A percentile compares a stretch with the other conserved stretches of the same genome.
Evolutionary conservation across 2,329 filamentous ascomycete genomes (phyloP).

Genomic region (Colletotrichum sp.): DNA sequence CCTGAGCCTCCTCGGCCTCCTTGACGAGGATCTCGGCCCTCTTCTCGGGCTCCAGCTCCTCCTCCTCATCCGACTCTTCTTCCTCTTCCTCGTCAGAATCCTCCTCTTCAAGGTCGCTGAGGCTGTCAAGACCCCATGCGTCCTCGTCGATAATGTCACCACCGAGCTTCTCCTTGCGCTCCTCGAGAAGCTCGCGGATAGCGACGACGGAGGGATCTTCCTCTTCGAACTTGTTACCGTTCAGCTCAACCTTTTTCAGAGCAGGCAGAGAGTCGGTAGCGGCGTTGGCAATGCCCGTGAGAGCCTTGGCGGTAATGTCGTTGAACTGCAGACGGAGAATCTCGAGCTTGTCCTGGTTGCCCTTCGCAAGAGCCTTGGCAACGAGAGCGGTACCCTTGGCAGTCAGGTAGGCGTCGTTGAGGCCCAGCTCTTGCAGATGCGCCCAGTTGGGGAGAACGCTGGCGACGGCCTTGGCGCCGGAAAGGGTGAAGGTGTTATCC

Average conservation of each 20-base stretch:
- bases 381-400: slow-evolving; percentile 78
- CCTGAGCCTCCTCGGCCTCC: slow-evolving; percentile 74
- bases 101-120: slow-evolving; percentile 85
- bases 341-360: slow-evolving; percentile 80
- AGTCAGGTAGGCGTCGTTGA: slow-evolving; percentile 87
- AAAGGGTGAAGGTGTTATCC: slow-evolving; percentile 93
- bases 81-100: slow-evolving; percentile 73
- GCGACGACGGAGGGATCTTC: slow-evolving; percentile 76
- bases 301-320: slow-evolving; percentile 80
- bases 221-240: slow-evolving; percentile 93
- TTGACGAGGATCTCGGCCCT: slow-evolving; percentile 72
- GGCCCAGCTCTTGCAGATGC: slow-evolving; percentile 79
- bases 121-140: slow-evolving; percentile 83
- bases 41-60: slow-evolving; percentile 61
- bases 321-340: slow-evolving; percentile 89
- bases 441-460: slow-evolving; percentile 77
- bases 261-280: slow-evolving; percentile 72
- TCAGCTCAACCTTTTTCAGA: slow-evolving; percentile 87
- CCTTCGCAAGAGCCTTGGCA: slow-evolving; percentile 73
- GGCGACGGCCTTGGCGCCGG: slow-evolving; percentile 80
- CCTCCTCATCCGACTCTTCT: slow-evolving; percentile 71
- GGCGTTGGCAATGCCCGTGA: slow-evolving; percentile 74
- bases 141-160: slow-evolving; percentile 75
- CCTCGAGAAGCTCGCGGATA: slow-evolving; percentile 74
- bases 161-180: slow-evolving; percentile 76